Evolutionary conservation across 345 rosid species (phyloP).

Genomic region (Syzygium jambos): DNA sequence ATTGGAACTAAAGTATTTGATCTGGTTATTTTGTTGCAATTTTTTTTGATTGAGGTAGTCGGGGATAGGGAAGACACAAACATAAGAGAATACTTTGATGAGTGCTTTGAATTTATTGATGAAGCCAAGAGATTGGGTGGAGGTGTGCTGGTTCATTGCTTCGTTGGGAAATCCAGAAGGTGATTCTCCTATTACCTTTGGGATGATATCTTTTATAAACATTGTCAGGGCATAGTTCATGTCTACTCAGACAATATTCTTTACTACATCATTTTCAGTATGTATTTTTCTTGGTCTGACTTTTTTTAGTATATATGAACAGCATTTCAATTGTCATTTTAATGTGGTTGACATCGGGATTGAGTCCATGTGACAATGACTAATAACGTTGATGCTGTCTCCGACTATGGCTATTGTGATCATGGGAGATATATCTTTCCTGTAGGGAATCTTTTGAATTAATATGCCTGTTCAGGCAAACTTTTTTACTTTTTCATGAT

Average conservation of each 20-base stretch:
- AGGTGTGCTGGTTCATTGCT: constrained; percentile 69
- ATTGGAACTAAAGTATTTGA: neutral
- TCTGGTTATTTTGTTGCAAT: neutral
- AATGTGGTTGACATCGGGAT: neutral
- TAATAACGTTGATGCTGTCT: neutral
- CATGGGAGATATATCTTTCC: neutral
- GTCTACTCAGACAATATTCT: neutral
- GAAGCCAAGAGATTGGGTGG: constrained; percentile 57
- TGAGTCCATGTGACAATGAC: neutral
- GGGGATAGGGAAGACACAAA: constrained; percentile 53
- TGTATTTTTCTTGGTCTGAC: neutral
- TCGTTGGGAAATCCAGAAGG: constrained; percentile 69
- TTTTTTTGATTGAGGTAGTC: constrained; percentile 12
- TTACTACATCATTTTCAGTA: neutral
- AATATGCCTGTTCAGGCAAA: neutral
- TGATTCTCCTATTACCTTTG: neutral
- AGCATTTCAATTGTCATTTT: neutral
- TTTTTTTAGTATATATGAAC: neutral
- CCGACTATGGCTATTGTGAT: neutral
- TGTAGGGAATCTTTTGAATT: neutral
- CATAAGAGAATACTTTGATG: constrained; percentile 46
- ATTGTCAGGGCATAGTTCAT: neutral
- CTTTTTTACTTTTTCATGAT: neutral
- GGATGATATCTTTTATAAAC: neutral
- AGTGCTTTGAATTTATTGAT: constrained; percentile 58